These are phyloP conservation scores for Mariannaea sp. DNA, from an alignment of 2,329 filamentous ascomycete genomes.

Conservation along the genomic window DNA sequence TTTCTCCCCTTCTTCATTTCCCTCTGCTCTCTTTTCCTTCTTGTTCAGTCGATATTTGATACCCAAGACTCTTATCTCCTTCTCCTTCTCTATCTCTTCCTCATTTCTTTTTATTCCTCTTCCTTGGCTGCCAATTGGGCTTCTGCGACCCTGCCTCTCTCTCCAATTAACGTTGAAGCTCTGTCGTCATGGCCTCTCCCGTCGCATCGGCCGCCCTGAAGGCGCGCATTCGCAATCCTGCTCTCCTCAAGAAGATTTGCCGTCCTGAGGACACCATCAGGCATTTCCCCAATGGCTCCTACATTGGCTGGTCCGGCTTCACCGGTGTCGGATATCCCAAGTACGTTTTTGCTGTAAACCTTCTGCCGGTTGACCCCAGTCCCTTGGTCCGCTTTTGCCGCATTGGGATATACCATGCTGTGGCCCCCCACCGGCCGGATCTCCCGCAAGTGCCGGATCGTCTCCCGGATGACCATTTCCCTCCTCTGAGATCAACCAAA, in stretches of 20 bases:
- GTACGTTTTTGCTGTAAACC: constrained; percentile 40
- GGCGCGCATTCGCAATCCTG: constrained; percentile 74
- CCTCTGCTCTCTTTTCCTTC: constrained; percentile 14
- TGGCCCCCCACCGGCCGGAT: constrained; percentile 8
- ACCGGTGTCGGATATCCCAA: constrained; percentile 90
- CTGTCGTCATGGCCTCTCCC: constrained; percentile 52
- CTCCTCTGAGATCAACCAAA: background rate
- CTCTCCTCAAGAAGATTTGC: constrained; percentile 79
- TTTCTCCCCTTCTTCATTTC: constrained; percentile 15
- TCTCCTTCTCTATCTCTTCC: constrained; percentile 5
- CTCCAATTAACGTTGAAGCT: constrained; percentile 13
- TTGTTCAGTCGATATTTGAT: constrained; percentile 7
- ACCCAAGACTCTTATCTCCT: too few species aligned
- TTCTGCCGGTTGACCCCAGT: background rate
- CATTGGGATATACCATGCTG: background rate
- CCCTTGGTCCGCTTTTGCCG: constrained; percentile 4
- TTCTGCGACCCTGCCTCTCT: background rate
- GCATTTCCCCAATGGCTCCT: constrained; percentile 82
- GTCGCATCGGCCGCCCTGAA: constrained; percentile 74
- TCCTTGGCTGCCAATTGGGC: constrained; percentile 11
- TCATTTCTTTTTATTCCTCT: background rate
- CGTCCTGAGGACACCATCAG: constrained; percentile 79
- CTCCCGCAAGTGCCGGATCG: constrained; percentile 6
- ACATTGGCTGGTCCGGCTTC: constrained; percentile 90
- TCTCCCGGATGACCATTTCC: constrained; percentile 1